Evolutionary conservation across 2,329 filamentous ascomycete genomes (phyloP).

Genomic region (Penicillium expansum): DNA sequence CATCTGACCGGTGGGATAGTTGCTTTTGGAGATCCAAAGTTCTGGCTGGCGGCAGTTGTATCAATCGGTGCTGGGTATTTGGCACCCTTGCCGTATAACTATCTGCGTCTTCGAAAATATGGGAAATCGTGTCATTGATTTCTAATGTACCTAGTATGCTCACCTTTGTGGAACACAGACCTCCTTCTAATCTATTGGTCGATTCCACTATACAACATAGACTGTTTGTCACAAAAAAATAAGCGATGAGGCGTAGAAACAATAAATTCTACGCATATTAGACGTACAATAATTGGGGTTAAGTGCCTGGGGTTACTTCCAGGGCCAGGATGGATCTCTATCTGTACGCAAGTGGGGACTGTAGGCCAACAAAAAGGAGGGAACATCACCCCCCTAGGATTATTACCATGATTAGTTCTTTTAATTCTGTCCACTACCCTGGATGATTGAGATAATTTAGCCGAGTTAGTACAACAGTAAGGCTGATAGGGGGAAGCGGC

Average conservation of each 20-base stretch:
- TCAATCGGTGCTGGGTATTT: slow-evolving; percentile 35
- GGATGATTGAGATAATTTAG: background rate
- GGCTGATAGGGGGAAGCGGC: background rate
- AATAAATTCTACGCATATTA: background rate
- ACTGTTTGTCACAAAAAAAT: too few relatives aligned
- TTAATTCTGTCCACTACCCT: slow-evolving; percentile 1
- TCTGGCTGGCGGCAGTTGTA: slow-evolving; percentile 52
- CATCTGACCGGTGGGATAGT: slow-evolving; percentile 54
- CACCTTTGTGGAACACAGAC: background rate
- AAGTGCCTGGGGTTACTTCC: background rate
- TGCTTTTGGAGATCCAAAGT: slow-evolving; percentile 46
- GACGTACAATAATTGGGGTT: background rate
- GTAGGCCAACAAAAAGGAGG: too few relatives aligned
- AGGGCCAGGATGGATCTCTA: slow-evolving; percentile 7
- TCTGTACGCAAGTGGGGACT: too few relatives aligned
- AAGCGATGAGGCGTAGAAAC: slow-evolving; percentile 4
- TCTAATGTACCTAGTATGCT: background rate
- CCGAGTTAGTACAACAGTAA: background rate
- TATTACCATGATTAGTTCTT: slow-evolving; percentile 12
- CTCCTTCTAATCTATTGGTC: background rate
- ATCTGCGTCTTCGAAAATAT: slow-evolving; percentile 48
- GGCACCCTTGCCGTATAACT: slow-evolving; percentile 56
- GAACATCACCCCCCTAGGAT: too few relatives aligned
- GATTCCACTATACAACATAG: background rate
- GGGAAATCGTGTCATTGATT: slow-evolving; percentile 39